Evolutionary conservation across 805 yeast genomes (phyloP), one percentile per base, ranked within the genome.

Genomic region (Kodamaea sagamina): DNA sequence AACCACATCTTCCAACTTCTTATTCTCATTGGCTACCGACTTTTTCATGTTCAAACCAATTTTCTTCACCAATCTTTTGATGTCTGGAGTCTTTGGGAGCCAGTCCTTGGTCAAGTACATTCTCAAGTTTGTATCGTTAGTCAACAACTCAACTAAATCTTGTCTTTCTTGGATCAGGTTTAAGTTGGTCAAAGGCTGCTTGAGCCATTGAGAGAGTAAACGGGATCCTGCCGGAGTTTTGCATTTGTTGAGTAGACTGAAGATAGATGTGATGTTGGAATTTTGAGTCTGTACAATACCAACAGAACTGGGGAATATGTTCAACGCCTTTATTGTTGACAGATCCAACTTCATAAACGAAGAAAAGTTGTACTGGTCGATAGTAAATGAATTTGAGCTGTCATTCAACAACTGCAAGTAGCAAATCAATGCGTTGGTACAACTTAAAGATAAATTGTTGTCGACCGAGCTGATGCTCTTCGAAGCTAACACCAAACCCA

Each of bases 201-300:
- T 93, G 47, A 93, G 73, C 99, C 99, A 93, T 57, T 89, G 96
- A 11, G 93, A 82, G 18, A 93, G 74, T 39, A 90, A 65, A 50
- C 98, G 75, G 1, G 92, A 71, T 6, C 99, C 99, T n/a, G 93
- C 89, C 2, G 81, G 75, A 3, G 95, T 84, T 54, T 86, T 89
- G 70, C 98, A 92, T 52, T 83, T 81, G 68, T 93, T 92, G 54
- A 93, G 68, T 34, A 93, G 72, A 18, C 95, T 97, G 59, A 79
- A 90, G 32, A 93, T 65, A 7, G 95, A 85, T 11, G 65, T 54
- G 12, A 68, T 51, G 16, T 18, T 22, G 22, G 44, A 35, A 28
- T 18, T 21, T 12, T 41, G 43, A 10, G 25, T 12, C 7, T 29
- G 32, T 13, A 25, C 34, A 17, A 58, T 49, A 26, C 50, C 51